Conservation (phyloP, 129 eudicot genomes). For the Flaveria ramosissima region DNA sequence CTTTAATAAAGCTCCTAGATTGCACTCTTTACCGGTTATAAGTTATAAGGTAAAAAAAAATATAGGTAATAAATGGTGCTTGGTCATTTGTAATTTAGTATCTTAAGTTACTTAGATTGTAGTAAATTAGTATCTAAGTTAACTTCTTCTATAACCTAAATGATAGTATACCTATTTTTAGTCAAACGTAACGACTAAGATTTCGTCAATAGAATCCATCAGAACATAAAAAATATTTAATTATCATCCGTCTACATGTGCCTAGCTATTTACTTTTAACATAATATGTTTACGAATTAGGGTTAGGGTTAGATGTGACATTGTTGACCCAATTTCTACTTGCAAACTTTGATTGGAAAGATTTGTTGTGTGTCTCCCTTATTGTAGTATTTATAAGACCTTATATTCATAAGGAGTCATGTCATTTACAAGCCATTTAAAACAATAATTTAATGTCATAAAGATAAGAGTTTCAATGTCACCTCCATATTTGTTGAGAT, state of each 20-base stretch:
- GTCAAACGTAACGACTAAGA: neutral
- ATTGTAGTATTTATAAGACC: neutral
- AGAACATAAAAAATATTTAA: neutral
- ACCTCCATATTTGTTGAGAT: neutral
- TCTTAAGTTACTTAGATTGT: too few relatives aligned
- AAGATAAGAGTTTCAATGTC: too few relatives aligned
- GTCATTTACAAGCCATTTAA: constrained; percentile 2
- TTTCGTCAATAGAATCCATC: neutral
- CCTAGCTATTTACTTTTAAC: neutral
- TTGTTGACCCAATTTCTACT: neutral
- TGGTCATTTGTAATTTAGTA: too few relatives aligned
- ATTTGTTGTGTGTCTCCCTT: neutral
- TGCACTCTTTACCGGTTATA: too few relatives aligned
- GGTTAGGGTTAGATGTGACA: constrained; percentile 23
- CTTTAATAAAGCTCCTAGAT: too few relatives aligned
- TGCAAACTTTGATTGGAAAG: neutral
- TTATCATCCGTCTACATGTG: neutral
- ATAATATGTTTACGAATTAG: constrained; percentile 22
- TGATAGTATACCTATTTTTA: too few relatives aligned
- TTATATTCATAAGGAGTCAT: neutral
- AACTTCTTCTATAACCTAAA: too few relatives aligned
- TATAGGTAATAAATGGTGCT: too few relatives aligned
- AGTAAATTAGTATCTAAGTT: too few relatives aligned
- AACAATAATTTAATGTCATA: too few relatives aligned
- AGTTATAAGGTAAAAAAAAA: too few relatives aligned